These are phyloP conservation scores for Populus tremula DNA, from an alignment of 345 rosid genomes.

Conservation along the genomic window DNA sequence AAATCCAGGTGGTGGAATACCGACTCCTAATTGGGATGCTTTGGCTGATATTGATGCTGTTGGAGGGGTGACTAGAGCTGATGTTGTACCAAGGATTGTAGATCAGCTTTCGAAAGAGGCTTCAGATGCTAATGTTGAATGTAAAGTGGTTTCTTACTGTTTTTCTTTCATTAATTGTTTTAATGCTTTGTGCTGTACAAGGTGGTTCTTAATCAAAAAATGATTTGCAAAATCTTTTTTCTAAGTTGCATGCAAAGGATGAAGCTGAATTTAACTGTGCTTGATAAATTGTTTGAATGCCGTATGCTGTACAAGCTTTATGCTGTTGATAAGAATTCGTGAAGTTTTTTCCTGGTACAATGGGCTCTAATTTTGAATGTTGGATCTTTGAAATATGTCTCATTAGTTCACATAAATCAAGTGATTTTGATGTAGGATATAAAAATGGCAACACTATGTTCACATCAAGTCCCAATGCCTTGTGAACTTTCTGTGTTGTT, in stretches of 20 bases:
- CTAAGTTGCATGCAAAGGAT: neutral
- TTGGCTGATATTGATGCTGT: conserved; percentile 93
- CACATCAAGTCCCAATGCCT: neutral
- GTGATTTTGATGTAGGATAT: neutral
- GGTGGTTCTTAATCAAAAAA: neutral
- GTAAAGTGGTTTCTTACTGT: conserved; percentile 38
- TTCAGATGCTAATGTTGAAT: conserved; percentile 69
- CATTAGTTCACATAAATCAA: neutral
- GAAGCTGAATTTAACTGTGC: neutral
- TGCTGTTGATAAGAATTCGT: neutral
- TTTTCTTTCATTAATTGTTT: neutral
- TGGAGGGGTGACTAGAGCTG: conserved; percentile 99
- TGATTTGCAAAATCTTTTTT: neutral
- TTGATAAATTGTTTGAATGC: neutral
- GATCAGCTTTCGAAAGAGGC: conserved; percentile 79
- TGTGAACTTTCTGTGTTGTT: too few species aligned
- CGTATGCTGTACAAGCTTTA: too few species aligned
- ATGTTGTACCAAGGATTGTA: conserved; percentile 89
- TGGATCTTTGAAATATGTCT: neutral
- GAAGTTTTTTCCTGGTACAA: too few species aligned
- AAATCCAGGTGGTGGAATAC: conserved; percentile 97
- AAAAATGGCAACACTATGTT: neutral
- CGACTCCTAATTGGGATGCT: conserved; percentile 99
- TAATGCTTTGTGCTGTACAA: neutral
- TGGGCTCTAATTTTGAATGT: neutral